phyloP scores from a whole-genome alignment of 163 green algal genomes.

The Coccomyxa subellipsoidea region DNA sequence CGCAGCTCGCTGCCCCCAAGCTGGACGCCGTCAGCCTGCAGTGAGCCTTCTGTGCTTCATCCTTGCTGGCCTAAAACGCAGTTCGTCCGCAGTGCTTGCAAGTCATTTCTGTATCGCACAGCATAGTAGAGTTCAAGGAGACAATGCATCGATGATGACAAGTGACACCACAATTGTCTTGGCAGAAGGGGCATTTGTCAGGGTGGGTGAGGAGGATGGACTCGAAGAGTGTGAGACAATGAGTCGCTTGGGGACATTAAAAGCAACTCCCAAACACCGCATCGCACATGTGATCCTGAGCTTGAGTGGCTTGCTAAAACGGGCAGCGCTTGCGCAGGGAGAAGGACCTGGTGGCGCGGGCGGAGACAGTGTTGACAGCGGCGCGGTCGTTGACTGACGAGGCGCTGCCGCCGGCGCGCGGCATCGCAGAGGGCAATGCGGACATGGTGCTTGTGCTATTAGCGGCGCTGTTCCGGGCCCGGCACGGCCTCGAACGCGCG shows the following conservation, averaged over 20 bases:
- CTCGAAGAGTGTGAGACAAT: no score
- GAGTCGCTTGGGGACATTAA: no score
- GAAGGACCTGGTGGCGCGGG: neutral
- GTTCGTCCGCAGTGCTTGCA: neutral
- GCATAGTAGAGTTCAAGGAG: no score
- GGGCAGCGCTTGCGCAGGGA: neutral
- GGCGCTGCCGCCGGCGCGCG: neutral
- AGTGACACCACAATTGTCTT: no score
- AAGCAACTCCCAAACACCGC: no score
- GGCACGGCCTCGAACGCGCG: neutral
- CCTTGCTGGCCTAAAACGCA: neutral
- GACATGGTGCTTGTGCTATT: neutral
- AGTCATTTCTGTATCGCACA: no score
- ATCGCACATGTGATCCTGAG: no score
- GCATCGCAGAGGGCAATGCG: neutral
- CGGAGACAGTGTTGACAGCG: neutral
- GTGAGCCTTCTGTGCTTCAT: neutral
- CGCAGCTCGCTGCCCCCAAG: neutral
- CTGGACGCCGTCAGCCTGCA: neutral
- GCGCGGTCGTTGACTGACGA: neutral
- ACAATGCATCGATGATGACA: no score
- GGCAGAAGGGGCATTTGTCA: no score
- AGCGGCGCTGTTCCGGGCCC: conserved; percentile 8
- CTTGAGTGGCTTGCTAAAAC: neutral
- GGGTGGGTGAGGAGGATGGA: no score